Evolutionary conservation across 2,329 filamentous ascomycete genomes (phyloP).

Genomic region (Simplicillium sp.): DNA sequence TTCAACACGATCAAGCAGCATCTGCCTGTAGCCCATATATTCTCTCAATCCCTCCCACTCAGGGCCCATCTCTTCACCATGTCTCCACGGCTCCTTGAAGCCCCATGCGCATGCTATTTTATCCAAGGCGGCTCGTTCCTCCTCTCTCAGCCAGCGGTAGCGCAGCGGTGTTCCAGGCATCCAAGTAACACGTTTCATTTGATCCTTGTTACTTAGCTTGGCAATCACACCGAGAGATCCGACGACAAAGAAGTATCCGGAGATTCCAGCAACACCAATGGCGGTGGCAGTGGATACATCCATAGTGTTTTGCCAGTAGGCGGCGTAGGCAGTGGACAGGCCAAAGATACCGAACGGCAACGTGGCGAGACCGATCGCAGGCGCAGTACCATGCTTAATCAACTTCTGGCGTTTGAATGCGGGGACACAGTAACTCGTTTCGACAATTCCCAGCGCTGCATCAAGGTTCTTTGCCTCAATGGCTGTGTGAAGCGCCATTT

Average conservation of each 20-base stretch:
- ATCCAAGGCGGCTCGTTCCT: conserved; percentile 82
- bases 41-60: conserved; percentile 85
- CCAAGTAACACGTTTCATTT: conserved; percentile 94
- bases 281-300: conserved; percentile 64
- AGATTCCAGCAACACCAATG: conserved; percentile 69
- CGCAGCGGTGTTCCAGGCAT: conserved; percentile 69
- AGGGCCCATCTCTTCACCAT: conserved; percentile 82
- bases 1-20: conserved; percentile 83
- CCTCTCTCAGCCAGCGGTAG: conserved; percentile 78
- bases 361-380: conserved; percentile 44
- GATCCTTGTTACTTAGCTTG: conserved; percentile 80
- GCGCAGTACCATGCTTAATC: conserved; percentile 52
- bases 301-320: conserved; percentile 55
- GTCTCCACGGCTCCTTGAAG: conserved; percentile 68
- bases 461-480: conserved; percentile 71
- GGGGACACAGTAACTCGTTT: conserved; percentile 55
- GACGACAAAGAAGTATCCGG: conserved; percentile 76
- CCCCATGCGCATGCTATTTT: conserved; percentile 84
- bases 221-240: conserved; percentile 76
- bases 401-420: conserved; percentile 62
- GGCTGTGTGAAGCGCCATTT: conserved; percentile 67
- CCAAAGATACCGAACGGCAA: conserved; percentile 62
- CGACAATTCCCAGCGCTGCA: conserved; percentile 66
- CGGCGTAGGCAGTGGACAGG: conserved; percentile 45
- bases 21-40: conserved; percentile 72